A percentile compares a stretch with the other conserved stretches of the same genome.
Evolutionary conservation across 257 asterid species (phyloP).

Genomic region (Nicotiana noctiflora): DNA sequence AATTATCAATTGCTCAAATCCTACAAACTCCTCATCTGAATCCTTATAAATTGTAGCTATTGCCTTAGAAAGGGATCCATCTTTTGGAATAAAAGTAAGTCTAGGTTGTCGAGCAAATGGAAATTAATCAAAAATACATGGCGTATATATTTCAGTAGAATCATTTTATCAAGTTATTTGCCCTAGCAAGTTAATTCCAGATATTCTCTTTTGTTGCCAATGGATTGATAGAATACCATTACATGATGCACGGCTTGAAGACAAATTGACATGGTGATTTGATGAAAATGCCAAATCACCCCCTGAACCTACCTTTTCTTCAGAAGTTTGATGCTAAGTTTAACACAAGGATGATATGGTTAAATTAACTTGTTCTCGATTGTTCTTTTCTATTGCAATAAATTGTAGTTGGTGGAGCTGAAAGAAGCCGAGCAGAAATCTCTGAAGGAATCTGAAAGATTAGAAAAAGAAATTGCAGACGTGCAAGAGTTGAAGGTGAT

Average conservation of each 20-base stretch:
- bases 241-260: not conserved
- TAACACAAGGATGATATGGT: not conserved
- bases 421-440: conserved; percentile 82
- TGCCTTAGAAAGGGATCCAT: not conserved
- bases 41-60: not conserved
- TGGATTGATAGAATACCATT: not conserved
- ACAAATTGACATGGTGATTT: not conserved
- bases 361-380: not conserved
- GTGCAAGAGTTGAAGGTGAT: conserved; percentile 49
- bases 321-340: not conserved
- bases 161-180: not conserved
- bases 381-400: not conserved
- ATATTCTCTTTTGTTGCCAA: not conserved
- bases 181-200: not conserved
- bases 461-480: conserved; percentile 84
- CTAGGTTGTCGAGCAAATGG: not conserved
- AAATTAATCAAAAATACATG: not conserved
- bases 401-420: conserved; percentile 76
- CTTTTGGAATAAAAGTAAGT: not conserved
- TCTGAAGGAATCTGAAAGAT: conserved; percentile 68
- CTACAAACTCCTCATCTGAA: not conserved
- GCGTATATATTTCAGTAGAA: not conserved
- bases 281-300: not conserved
- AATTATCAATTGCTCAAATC: not conserved
- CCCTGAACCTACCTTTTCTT: not conserved